These are phyloP conservation scores for Geoglossum cookeanum DNA, from an alignment of 2,329 filamentous ascomycete species.

Conservation along the genomic window DNA sequence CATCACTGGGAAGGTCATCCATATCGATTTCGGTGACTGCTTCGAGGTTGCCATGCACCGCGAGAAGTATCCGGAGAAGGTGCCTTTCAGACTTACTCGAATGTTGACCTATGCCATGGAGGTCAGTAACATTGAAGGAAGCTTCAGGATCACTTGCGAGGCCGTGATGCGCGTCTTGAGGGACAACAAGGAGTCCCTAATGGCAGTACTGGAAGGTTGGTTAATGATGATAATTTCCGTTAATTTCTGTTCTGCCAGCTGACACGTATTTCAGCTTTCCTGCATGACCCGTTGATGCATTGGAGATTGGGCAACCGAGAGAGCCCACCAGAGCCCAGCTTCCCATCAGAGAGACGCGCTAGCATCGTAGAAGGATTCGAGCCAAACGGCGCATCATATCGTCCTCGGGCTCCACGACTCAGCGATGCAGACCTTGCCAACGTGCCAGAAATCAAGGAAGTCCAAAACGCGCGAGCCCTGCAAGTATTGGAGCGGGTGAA, in stretches of 20 bases:
- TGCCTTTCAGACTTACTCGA: slow-evolving; percentile 90
- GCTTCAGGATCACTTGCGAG: slow-evolving; percentile 94
- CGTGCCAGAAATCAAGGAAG: slow-evolving; percentile 39
- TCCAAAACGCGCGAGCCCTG: slow-evolving; percentile 80
- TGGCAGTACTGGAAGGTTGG: slow-evolving; percentile 95
- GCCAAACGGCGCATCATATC: slow-evolving; percentile 26
- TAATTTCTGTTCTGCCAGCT: background rate
- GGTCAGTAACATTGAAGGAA: slow-evolving; percentile 97
- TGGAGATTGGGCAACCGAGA: slow-evolving; percentile 64
- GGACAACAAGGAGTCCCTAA: slow-evolving; percentile 94
- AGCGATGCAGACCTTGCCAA: slow-evolving; percentile 6
- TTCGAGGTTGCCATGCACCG: slow-evolving; percentile 99
- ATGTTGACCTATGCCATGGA: slow-evolving; percentile 99
- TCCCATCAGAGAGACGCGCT: slow-evolving; percentile 39
- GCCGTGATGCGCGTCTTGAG: slow-evolving; percentile 94
- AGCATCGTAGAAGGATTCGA: slow-evolving; percentile 35
- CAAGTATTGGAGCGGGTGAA: slow-evolving; percentile 83
- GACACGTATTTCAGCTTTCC: slow-evolving; percentile 46
- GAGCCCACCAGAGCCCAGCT: slow-evolving; percentile 38
- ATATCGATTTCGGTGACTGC: slow-evolving; percentile 98
- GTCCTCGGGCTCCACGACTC: slow-evolving; percentile 42
- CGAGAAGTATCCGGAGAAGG: slow-evolving; percentile 94
- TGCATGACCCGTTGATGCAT: slow-evolving; percentile 95
- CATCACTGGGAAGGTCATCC: slow-evolving; percentile 88
- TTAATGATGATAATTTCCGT: slow-evolving; percentile 14